Percentiles rank a stretch among this genome's conserved stretches.
Conservation (phyloP, 306 rosid species). For the Lupinus albus region DNA sequence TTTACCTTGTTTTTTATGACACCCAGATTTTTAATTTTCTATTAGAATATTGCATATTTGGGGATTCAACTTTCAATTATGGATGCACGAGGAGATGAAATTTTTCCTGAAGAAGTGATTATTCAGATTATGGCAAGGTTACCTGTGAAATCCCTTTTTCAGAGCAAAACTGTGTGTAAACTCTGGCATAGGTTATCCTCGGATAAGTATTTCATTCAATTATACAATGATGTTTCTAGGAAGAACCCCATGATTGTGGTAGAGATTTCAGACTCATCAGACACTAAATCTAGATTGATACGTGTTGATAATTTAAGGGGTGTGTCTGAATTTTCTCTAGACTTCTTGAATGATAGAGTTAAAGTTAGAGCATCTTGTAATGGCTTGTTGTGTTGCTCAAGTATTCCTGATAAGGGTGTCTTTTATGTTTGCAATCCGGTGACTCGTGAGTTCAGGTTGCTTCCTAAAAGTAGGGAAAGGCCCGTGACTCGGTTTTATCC, state of each 20-base stretch:
- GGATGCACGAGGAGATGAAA: conserved; percentile 52
- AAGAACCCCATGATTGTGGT: conserved; percentile 72
- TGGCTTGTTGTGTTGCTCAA: conserved; percentile 86
- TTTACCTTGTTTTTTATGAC: conserved; percentile 27
- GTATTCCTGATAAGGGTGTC: conserved; percentile 82
- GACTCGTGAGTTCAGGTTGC: conserved; percentile 73
- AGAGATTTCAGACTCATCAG: conserved; percentile 66
- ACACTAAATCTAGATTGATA: conserved; percentile 62
- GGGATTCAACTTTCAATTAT: conserved; percentile 39
- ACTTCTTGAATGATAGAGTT: conserved; percentile 73
- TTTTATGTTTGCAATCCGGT: conserved; percentile 81
- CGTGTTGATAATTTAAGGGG: conserved; percentile 79
- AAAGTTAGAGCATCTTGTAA: conserved; percentile 80
- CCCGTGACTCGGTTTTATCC: conserved; percentile 79
- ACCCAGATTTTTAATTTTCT: conserved; percentile 23
- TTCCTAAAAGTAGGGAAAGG: conserved; percentile 84
- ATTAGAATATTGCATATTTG: conserved; percentile 7
- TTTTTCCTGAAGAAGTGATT: conserved; percentile 78
- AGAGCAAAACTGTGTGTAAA: conserved; percentile 68
- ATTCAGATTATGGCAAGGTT: conserved; percentile 79
- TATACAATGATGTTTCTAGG: conserved; percentile 63
- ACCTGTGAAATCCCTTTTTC: conserved; percentile 70
- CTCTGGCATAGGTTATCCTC: conserved; percentile 61
- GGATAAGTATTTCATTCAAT: conserved; percentile 64
- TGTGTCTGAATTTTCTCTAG: conserved; percentile 66